These are phyloP conservation scores for Spergularia azorica DNA, from an alignment of 179 eudicot genomes.

Conservation along the genomic window DNA sequence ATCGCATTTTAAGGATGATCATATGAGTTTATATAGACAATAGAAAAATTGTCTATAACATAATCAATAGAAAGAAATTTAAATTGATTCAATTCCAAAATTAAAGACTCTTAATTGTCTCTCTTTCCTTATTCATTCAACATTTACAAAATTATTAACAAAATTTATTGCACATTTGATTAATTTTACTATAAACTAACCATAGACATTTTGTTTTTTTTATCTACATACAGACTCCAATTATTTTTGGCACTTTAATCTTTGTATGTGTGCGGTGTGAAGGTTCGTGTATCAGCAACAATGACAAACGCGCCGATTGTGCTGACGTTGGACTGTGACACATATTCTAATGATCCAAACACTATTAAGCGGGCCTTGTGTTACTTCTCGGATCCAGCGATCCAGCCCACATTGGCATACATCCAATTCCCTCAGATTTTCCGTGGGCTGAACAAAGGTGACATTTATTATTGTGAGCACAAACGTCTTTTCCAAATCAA, in stretches of 20 bases:
- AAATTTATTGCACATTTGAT: too few species aligned
- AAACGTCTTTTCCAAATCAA: slow-evolving; percentile 53
- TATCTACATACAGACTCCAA: too few species aligned
- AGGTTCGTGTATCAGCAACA: slow-evolving; percentile 85
- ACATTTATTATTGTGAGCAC: slow-evolving; percentile 58
- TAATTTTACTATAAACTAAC: too few species aligned
- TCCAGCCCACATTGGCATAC: slow-evolving; percentile 46
- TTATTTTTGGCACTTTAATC: background rate
- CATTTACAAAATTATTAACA: too few species aligned
- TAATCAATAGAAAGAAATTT: too few species aligned
- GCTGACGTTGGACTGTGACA: slow-evolving; percentile 76
- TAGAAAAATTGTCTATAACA: too few species aligned
- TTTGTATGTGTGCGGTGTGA: background rate
- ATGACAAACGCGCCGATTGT: slow-evolving; percentile 88
- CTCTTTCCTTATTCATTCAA: too few species aligned
- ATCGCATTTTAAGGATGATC: too few species aligned
- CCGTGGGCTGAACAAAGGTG: slow-evolving; percentile 60
- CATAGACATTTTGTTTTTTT: too few species aligned
- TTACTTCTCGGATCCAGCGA: slow-evolving; percentile 47
- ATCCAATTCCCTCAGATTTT: slow-evolving; percentile 81
- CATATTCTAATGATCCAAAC: slow-evolving; percentile 73
- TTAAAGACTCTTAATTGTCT: too few species aligned
- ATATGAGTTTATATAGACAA: too few species aligned
- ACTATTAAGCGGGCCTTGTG: slow-evolving; percentile 60
- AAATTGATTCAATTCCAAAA: too few species aligned